Percentiles rank a stretch among this genome's conserved stretches.
Evolutionary conservation across 495 filamentous ascomycete genomes (phyloP).

Genomic region (Aspergillus hancockii): DNA sequence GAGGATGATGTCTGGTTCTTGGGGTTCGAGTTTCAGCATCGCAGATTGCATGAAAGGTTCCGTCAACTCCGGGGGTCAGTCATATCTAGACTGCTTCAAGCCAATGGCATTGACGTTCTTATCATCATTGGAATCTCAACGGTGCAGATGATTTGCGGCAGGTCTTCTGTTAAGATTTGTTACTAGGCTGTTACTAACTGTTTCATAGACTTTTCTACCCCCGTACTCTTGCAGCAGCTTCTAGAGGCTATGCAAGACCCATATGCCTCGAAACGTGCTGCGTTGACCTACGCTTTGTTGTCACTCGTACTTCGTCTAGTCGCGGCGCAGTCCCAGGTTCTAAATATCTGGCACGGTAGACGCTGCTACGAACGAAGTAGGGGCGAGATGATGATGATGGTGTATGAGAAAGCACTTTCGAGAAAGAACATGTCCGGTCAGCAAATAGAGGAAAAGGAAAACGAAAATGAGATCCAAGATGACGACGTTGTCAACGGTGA

Average conservation of each 20-base stretch:
- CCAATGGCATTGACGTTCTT: constrained; percentile 74
- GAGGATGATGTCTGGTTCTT: constrained; percentile 79
- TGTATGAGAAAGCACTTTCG: constrained; percentile 80
- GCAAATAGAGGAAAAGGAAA: constrained; percentile 20
- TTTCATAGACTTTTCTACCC: constrained; percentile 55
- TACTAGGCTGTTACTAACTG: constrained; percentile 12
- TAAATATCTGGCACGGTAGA: constrained; percentile 73
- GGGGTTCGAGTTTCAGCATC: constrained; percentile 75
- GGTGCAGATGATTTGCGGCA: constrained; percentile 61
- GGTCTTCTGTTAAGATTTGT: constrained; percentile 4
- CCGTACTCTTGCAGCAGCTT: constrained; percentile 71
- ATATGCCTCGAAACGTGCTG: constrained; percentile 47
- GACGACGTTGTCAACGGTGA: constrained; percentile 5
- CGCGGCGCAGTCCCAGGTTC: constrained; percentile 63
- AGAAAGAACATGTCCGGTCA: constrained; percentile 67
- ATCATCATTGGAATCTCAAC: constrained; percentile 63
- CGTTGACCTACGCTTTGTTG: constrained; percentile 66
- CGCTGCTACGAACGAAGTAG: constrained; percentile 76
- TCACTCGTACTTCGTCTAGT: constrained; percentile 60
- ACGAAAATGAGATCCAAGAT: constrained; percentile 5
- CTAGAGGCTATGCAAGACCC: constrained; percentile 64
- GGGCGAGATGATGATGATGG: constrained; percentile 84
- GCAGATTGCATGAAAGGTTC: constrained; percentile 68
- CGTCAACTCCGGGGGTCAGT: constrained; percentile 72
- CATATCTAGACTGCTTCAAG: constrained; percentile 62